phyloP scores from a whole-genome alignment of 2,329 filamentous ascomycete species.

The Aspergillus jensenii region DNA sequence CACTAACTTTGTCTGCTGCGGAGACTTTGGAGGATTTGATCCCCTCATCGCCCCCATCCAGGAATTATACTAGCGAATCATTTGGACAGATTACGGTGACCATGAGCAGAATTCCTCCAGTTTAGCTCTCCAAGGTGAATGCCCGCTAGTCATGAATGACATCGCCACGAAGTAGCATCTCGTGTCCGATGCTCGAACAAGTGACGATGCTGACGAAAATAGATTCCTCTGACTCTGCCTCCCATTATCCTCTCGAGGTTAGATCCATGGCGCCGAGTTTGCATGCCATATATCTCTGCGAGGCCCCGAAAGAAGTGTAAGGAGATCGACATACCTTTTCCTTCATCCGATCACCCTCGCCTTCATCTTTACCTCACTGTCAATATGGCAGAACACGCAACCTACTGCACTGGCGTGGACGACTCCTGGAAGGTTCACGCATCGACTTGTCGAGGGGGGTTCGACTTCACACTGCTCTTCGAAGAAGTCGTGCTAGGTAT shows the following conservation, averaged over 20 bases:
- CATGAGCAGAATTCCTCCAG: no score
- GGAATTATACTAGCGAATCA: no score
- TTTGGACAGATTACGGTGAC: no score
- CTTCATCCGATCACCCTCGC: background rate
- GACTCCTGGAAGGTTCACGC: constrained; percentile 12
- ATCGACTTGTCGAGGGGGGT: constrained; percentile 37
- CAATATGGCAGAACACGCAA: background rate
- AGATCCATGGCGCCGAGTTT: background rate
- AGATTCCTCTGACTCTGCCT: background rate
- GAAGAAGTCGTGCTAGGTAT: constrained; percentile 44
- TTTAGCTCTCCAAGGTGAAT: no score
- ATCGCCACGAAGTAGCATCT: no score
- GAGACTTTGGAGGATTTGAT: no score
- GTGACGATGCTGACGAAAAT: background rate
- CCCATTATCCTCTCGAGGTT: background rate
- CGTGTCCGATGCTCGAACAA: no score
- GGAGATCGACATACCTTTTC: constrained; percentile 1
- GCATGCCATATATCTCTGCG: background rate
- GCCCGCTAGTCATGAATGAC: no score
- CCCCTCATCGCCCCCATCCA: no score
- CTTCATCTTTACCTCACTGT: background rate
- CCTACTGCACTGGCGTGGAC: background rate
- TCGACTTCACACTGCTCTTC: constrained; percentile 49
- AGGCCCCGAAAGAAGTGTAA: background rate
- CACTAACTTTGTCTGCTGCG: no score